Conservation (phyloP, 2,329 filamentous ascomycete species). For the Ophiostoma tasmaniense region DNA sequence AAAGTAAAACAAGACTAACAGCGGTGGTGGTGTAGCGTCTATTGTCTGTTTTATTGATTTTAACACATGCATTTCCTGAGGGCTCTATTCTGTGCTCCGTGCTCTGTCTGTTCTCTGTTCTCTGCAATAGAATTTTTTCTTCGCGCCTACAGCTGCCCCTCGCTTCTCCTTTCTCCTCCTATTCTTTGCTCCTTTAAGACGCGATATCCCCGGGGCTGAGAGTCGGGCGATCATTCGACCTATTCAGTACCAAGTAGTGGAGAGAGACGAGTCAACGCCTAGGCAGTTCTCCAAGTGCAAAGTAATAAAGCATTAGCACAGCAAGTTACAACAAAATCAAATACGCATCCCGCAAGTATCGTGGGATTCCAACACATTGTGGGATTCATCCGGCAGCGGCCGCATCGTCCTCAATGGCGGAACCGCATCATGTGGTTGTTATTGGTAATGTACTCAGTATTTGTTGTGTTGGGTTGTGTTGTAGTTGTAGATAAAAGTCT, state of each 20-base stretch:
- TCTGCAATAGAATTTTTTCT: too few species aligned
- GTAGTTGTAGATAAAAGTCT: background rate
- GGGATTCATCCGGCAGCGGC: background rate
- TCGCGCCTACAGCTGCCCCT: background rate
- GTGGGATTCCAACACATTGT: background rate
- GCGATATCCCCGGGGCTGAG: background rate
- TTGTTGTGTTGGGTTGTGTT: too few species aligned
- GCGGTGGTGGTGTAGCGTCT: background rate
- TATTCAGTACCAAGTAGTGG: too few species aligned
- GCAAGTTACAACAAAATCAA: too few species aligned
- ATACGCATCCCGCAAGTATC: background rate
- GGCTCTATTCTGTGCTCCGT: too few species aligned
- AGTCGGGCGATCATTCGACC: background rate
- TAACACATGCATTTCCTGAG: too few species aligned
- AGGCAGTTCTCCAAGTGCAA: too few species aligned
- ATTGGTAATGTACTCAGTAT: background rate
- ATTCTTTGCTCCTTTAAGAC: background rate
- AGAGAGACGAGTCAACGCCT: too few species aligned
- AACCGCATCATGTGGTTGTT: background rate
- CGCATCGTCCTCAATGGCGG: conserved; percentile 1
- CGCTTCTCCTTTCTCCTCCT: background rate
- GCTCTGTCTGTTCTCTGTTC: too few species aligned
- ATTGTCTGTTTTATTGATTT: background rate
- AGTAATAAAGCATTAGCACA: too few species aligned
- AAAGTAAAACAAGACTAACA: too few species aligned